Conservation (phyloP, 768 basidiomycete species). For the Leccinellum albellum region DNA sequence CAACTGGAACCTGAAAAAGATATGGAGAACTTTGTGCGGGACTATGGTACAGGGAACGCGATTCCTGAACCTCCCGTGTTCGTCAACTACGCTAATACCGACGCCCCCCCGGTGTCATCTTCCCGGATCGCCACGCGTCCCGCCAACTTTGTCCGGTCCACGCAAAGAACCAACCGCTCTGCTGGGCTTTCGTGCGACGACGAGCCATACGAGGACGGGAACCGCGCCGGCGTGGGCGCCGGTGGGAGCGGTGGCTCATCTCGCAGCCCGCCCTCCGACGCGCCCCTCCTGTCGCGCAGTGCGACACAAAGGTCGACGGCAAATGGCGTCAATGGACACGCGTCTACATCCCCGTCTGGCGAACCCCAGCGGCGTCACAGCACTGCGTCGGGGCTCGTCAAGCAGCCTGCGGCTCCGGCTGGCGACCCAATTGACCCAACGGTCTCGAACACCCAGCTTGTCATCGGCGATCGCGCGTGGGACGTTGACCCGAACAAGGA, state of each 20-base stretch:
- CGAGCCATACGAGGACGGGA: conserved; percentile 49
- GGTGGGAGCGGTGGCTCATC: conserved; percentile 37
- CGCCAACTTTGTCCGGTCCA: conserved; percentile 48
- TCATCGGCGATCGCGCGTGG: conserved; percentile 63
- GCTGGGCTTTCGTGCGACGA: conserved; percentile 35
- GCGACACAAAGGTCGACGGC: conserved; percentile 28
- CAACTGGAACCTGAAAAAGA: conserved; percentile 85
- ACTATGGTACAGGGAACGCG: conserved; percentile 82
- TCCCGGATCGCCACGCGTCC: conserved; percentile 53
- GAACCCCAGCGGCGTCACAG: conserved; percentile 28
- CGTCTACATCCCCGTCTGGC: conserved; percentile 21
- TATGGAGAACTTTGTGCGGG: conserved; percentile 83
- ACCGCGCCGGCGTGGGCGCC: conserved; percentile 66
- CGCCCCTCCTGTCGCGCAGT: conserved; percentile 28
- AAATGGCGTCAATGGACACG: conserved; percentile 31
- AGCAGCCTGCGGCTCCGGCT: conserved; percentile 33
- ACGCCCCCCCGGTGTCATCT: conserved; percentile 58
- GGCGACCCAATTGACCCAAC: conserved; percentile 59
- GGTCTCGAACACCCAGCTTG: conserved; percentile 56
- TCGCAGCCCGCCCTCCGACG: conserved; percentile 32
- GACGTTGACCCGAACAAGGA: conserved; percentile 62
- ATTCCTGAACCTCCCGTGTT: conserved; percentile 89
- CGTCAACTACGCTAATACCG: conserved; percentile 73
- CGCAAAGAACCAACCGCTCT: conserved; percentile 33
- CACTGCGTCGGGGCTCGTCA: conserved; percentile 18